phyloP scores from a whole-genome alignment of 768 basidiomycete species.

The Serpula lacrymans region DNA sequence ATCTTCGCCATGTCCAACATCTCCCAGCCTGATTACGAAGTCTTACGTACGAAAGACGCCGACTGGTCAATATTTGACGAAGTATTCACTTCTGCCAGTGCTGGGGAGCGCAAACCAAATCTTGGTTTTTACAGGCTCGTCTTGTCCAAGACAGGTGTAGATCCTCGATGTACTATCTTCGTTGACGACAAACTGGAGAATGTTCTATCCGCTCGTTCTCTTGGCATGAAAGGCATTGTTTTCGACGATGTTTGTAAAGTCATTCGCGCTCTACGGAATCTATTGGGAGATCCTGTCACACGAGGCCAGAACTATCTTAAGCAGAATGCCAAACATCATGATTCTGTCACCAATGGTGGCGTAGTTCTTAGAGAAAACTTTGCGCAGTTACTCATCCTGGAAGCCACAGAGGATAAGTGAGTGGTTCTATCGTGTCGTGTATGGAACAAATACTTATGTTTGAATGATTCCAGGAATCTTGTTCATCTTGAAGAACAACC shows the following conservation, averaged over 20 bases:
- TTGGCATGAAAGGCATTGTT: slow-evolving; percentile 54
- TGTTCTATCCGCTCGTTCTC: slow-evolving; percentile 51
- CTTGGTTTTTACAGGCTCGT: slow-evolving; percentile 52
- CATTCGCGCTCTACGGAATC: slow-evolving; percentile 42
- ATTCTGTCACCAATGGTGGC: slow-evolving; percentile 44
- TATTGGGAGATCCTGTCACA: slow-evolving; percentile 43
- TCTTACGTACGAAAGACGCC: slow-evolving; percentile 41
- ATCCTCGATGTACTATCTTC: slow-evolving; percentile 48
- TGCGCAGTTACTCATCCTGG: slow-evolving; percentile 55
- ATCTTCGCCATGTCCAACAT: slow-evolving; percentile 63
- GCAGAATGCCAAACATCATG: slow-evolving; percentile 35
- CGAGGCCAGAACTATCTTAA: slow-evolving; percentile 42
- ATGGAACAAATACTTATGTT: slow-evolving; percentile 3
- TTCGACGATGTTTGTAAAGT: slow-evolving; percentile 42
- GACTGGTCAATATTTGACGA: slow-evolving; percentile 49
- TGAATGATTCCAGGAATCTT: slow-evolving; percentile 31
- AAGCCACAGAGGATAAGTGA: slow-evolving; percentile 45
- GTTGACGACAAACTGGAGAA: slow-evolving; percentile 62
- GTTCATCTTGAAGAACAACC: slow-evolving; percentile 38
- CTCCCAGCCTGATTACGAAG: slow-evolving; percentile 47
- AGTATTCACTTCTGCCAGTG: slow-evolving; percentile 50
- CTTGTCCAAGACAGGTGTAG: slow-evolving; percentile 38
- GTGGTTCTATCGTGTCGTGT: slow-evolving; percentile 8
- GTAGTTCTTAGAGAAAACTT: slow-evolving; percentile 49
- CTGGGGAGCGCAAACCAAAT: slow-evolving; percentile 54